Conservation (phyloP, 495 filamentous ascomycete genomes). For the Cercophora scortea region DNA sequence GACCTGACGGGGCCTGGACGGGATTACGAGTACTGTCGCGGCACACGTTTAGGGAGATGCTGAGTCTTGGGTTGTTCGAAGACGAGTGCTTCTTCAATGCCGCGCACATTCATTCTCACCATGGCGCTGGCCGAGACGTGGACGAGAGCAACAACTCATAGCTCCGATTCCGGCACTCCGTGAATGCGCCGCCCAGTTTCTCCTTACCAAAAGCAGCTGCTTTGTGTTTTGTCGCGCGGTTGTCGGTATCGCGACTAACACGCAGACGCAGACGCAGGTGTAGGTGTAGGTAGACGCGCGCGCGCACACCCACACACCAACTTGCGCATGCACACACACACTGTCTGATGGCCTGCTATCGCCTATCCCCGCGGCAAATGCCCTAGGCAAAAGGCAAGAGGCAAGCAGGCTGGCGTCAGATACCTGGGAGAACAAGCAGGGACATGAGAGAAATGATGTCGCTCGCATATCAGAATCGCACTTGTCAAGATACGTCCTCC, state of each 20-base stretch:
- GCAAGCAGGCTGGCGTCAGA: conserved; percentile 1
- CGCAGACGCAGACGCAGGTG: no score
- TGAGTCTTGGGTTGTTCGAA: not conserved
- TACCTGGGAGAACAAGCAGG: conserved; percentile 2
- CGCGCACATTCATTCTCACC: not conserved
- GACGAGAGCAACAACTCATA: no score
- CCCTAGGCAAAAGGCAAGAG: no score
- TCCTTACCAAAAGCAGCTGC: no score
- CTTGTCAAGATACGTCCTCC: no score
- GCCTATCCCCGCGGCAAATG: not conserved
- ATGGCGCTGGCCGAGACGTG: not conserved
- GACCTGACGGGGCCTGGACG: not conserved
- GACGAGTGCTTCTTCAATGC: no score
- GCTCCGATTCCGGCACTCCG: no score
- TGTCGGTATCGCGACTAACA: conserved; percentile 1
- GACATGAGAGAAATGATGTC: no score
- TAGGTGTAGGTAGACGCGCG: no score
- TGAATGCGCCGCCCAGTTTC: no score
- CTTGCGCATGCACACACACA: no score
- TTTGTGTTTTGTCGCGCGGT: conserved; percentile 8
- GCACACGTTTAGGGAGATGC: conserved; percentile 10
- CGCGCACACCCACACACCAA: no score
- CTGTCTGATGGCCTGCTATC: not conserved
- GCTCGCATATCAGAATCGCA: conserved; percentile 1
- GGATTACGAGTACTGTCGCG: conserved; percentile 6